Conservation (phyloP, 257 asterid species). For the Solanum dulcamara region DNA sequence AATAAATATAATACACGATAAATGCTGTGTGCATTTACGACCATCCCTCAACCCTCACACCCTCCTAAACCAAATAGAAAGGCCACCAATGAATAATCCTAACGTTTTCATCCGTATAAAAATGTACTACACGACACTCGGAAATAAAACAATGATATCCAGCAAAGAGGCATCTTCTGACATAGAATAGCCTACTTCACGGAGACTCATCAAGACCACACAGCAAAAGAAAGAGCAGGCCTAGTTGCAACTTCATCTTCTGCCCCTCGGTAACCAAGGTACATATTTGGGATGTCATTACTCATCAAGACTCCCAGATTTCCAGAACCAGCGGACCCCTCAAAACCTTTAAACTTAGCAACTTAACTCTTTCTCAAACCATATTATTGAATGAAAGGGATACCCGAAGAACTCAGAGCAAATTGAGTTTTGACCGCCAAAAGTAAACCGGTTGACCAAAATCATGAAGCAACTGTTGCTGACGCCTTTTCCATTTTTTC, state of each 20-base stretch:
- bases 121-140: neutral
- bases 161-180: slow-evolving; percentile 7
- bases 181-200: slow-evolving; percentile 1
- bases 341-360: slow-evolving; percentile 12
- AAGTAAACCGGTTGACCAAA: neutral
- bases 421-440: slow-evolving; percentile 8
- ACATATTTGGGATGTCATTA: slow-evolving; percentile 12
- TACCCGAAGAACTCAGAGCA: slow-evolving; percentile 20
- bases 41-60: neutral
- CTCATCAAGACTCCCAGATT: slow-evolving; percentile 10
- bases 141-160: neutral
- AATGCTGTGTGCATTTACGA: neutral
- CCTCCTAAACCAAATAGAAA: neutral
- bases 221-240: slow-evolving; percentile 17
- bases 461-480: slow-evolving; percentile 40
- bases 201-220: neutral
- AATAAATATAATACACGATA: neutral
- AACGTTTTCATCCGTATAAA: slow-evolving; percentile 2
- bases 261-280: neutral
- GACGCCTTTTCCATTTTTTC: slow-evolving; percentile 60
- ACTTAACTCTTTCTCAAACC: slow-evolving; percentile 18
- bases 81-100: neutral
- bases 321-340: slow-evolving; percentile 15
- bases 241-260: slow-evolving; percentile 9
- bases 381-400: slow-evolving; percentile 17